A percentile compares a stretch with the other conserved stretches of the same genome.
phyloP scores from a whole-genome alignment of 2,329 filamentous ascomycete genomes.

The Lizonia empirigonia region DNA sequence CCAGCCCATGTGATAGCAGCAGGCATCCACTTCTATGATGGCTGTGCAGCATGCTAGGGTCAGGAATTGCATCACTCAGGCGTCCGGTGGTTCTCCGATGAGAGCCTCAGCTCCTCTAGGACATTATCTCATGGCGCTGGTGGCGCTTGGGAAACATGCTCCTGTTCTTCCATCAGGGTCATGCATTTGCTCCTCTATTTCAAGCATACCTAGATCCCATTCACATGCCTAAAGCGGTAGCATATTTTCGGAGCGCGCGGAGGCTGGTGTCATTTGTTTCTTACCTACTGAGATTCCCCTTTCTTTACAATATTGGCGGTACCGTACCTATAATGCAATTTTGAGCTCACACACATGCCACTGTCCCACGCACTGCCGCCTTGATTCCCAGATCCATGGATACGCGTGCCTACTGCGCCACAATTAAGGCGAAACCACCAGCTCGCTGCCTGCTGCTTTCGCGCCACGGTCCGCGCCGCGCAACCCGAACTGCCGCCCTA shows the following conservation, averaged over 20 bases:
- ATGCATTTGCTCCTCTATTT: neutral
- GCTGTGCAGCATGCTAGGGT: slow-evolving; percentile 17
- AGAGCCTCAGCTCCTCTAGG: neutral
- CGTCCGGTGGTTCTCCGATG: slow-evolving; percentile 5
- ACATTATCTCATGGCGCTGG: neutral
- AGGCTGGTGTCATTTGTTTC: slow-evolving; percentile 1
- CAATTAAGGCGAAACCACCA: neutral
- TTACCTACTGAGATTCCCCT: slow-evolving; percentile 14
- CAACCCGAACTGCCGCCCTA: neutral
- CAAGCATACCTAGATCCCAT: slow-evolving; percentile 12
- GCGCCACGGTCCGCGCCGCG: slow-evolving; percentile 4
- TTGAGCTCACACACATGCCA: neutral
- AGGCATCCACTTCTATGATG: slow-evolving; percentile 21
- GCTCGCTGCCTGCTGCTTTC: neutral
- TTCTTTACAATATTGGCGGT: slow-evolving; percentile 8
- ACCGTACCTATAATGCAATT: slow-evolving; percentile 6
- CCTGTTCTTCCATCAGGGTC: neutral
- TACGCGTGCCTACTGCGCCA: neutral
- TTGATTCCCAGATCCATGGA: neutral
- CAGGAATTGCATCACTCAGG: slow-evolving; percentile 26
- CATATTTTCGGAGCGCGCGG: neutral
- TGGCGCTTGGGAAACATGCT: neutral
- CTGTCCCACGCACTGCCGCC: neutral
- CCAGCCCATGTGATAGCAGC: slow-evolving; percentile 20
- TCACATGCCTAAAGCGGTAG: slow-evolving; percentile 7